Base-by-base conservation (phyloP, 306 rosid genomes). In the Dryas alaskensis region DNA sequence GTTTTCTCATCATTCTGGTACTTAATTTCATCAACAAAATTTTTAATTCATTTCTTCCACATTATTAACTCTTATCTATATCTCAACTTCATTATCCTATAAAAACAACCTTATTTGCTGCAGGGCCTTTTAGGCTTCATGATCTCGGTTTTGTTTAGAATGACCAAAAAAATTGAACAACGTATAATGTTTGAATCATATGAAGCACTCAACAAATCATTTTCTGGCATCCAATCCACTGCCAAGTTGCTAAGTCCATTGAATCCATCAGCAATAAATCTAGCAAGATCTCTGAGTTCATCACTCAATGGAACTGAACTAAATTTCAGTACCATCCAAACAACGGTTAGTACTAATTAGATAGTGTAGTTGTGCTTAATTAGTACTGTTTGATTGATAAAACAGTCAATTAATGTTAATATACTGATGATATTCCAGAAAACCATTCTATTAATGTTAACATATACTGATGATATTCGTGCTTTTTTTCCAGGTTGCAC, bases 401-500 rank as follows among this genome's bases (percentile, higher is more conserved):
- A 31, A 31, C 37, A 31, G 37, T 31, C 37, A 31, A 31, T 31
- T 31, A 31, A 31, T 31, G 37, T 31, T 31, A 10, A 2, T 40
- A 27, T 6, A 42, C 31, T 22, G 13, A 31, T 31, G 11, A 4
- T 27, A 12, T 2, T 8, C 6, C 17, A 9, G 3, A 8, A 3
- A 8, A 42, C 40, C 48, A 10, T 22, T 13, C 7, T 8, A 19
- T 14, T 37, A 6, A 7, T 52, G 8, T 45, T 22, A 4, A 51
- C 12, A 27, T 0, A 27, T 2, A 0, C 4, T 37, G 19, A 9
- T 17, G 6, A 12, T 10, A 17, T 6, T 51, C 8, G 5, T 4
- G 62, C 39, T 62, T 37, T 17, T 3, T 54, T 13, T 81, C 68
- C 77, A 82, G 86, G 78, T 82, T 31, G 76, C 73, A 1, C 81